Base-by-base conservation (phyloP, 2,329 filamentous ascomycete genomes). In the Monilinia fructicola region DNA sequence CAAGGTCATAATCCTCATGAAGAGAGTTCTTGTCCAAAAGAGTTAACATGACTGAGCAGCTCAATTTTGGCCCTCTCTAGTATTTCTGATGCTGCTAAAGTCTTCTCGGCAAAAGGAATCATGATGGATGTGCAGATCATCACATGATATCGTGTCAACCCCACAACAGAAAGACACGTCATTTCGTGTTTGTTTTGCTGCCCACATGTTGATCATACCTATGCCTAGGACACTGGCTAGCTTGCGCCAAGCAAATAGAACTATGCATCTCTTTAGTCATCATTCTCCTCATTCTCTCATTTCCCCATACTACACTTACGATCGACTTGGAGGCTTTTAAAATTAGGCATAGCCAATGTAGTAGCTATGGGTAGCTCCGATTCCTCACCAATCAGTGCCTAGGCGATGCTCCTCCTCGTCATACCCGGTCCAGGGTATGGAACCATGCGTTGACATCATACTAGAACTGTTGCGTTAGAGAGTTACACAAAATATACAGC, bases 381-480 rank as follows among this genome's bases (percentile, higher is more conserved):
- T 5, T 40, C 10, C n/a, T 23, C n/a, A 40, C 35, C 54, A 56
- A 56, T 56, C 35, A 55, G 3, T 28, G 42, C 35, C 23, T 38
- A 9, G n/a, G 38, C 0, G 26, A 42, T 38, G 21, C n/a, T 46
- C 40, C 40, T 42, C 16, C 12, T 42, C 40, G 40, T 16, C 40
- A 16, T 42, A 14, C 40, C 18, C 14, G 52, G 26, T 9, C 16
- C 53, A 38, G 18, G 18, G 26, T 21, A 18, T 52, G 48, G 26
- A 52, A 52, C 23, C 23, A 52, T 28, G 28, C 16, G 4, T 35
- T 54, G 52, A 54, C 52, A 54, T 54, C 52, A 54, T 54, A n/a
- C 21, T 7, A 54, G 11, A 54, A 2, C 2, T 38, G 18, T n/a
- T 54, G 31, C 52, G 28, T 35, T 31, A 16, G 12, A 42, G 6